Conservation (phyloP, 768 basidiomycete genomes). For the Trichaptum fuscoviolaceum region DNA sequence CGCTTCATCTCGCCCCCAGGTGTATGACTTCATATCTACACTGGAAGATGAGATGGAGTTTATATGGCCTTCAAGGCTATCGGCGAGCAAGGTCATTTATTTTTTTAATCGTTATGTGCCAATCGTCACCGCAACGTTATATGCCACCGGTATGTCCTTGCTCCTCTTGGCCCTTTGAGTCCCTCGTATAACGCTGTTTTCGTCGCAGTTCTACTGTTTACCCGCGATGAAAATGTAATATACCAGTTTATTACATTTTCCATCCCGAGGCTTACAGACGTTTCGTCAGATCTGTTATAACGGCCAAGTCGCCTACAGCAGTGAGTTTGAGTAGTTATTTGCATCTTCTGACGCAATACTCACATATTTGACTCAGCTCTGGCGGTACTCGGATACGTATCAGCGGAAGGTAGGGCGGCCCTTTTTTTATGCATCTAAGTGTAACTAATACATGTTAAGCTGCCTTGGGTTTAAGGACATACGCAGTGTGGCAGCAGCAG, state of each 20-base stretch:
- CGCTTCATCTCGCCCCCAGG: neutral
- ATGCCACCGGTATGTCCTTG: neutral
- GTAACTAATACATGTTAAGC: neutral
- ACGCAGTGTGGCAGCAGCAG: neutral
- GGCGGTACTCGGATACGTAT: neutral
- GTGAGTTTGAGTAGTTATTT: neutral
- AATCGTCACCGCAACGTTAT: neutral
- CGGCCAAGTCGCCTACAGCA: neutral
- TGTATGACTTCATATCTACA: neutral
- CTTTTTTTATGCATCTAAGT: neutral
- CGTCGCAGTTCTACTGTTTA: neutral
- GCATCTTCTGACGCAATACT: neutral
- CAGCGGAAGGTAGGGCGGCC: neutral
- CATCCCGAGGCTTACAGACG: neutral
- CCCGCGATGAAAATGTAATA: neutral
- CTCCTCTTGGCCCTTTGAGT: neutral
- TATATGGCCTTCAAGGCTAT: neutral
- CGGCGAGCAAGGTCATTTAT: neutral
- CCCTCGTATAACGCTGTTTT: neutral
- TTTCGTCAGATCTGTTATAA: neutral
- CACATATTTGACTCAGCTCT: neutral
- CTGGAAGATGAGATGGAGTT: neutral
- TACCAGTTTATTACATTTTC: neutral
- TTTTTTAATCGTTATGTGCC: neutral
- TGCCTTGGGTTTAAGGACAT: neutral